phyloP scores from a whole-genome alignment of 768 basidiomycete genomes.

The Leccinum rimulosum region DNA sequence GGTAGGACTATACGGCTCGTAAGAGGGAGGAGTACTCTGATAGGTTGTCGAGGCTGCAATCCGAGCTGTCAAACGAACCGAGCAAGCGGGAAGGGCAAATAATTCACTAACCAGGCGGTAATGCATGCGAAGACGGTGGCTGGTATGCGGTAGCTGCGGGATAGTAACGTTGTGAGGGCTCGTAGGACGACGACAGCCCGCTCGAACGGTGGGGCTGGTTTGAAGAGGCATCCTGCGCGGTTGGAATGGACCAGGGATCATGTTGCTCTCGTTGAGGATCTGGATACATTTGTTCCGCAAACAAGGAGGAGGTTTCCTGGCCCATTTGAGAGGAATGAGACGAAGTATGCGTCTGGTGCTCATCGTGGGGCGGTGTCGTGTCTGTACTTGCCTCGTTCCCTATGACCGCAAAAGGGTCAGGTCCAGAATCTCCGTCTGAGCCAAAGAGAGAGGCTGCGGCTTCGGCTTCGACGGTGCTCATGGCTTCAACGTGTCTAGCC shows the following conservation, averaged over 20 bases:
- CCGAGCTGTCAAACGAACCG: constrained; percentile 6
- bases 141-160: constrained; percentile 29
- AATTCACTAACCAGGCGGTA: constrained; percentile 26
- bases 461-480: constrained; percentile 74
- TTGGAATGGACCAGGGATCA: constrained; percentile 29
- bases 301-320: constrained; percentile 38
- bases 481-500: constrained; percentile 37
- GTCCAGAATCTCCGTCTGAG: constrained; percentile 49
- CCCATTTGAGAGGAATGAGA: constrained; percentile 31
- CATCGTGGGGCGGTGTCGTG: constrained; percentile 29
- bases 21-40: constrained; percentile 14
- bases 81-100: background rate
- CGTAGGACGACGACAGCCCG: constrained; percentile 17
- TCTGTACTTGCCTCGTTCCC: constrained; percentile 37
- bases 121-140: constrained; percentile 14
- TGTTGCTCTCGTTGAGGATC: constrained; percentile 23
- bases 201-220: constrained; percentile 14
- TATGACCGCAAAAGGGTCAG: constrained; percentile 64
- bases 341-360: constrained; percentile 21
- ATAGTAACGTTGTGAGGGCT: constrained; percentile 33
- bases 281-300: constrained; percentile 35
- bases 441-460: constrained; percentile 83
- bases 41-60: constrained; percentile 14
- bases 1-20: constrained; percentile 27
- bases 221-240: constrained; percentile 14